These are phyloP conservation scores for Flaveria robusta DNA, from an alignment of 129 eudicot genomes.

Conservation along the genomic window DNA sequence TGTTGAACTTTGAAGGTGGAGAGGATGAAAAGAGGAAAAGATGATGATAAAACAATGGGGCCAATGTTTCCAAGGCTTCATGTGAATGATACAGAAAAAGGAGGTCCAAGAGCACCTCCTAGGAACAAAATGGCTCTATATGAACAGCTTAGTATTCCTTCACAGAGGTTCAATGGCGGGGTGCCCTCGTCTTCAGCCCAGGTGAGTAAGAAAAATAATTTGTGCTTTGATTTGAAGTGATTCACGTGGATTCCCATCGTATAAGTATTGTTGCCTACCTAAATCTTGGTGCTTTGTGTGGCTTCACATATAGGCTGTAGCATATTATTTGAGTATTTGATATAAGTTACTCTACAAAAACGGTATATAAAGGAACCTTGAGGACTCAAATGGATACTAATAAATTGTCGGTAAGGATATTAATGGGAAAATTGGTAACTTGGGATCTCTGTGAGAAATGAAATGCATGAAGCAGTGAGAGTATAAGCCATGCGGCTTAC, in stretches of 20 bases:
- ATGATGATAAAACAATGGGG: conserved; percentile 77
- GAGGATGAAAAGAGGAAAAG: conserved; percentile 84
- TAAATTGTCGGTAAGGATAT: background rate
- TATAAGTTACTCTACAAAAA: background rate
- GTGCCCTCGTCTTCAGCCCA: conserved; percentile 41
- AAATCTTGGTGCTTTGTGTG: conserved; percentile 1
- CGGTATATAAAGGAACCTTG: background rate
- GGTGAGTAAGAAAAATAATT: conserved; percentile 37
- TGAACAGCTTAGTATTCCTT: conserved; percentile 94
- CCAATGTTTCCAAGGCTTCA: conserved; percentile 99
- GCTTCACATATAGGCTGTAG: background rate
- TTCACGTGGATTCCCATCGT: background rate
- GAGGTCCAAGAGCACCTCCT: conserved; percentile 99
- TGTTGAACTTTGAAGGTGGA: conserved; percentile 28
- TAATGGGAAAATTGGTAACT: background rate
- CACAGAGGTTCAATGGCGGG: conserved; percentile 64
- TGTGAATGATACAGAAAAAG: conserved; percentile 92
- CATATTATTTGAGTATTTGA: background rate
- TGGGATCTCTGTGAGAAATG: background rate
- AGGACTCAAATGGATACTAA: background rate
- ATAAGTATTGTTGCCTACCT: background rate
- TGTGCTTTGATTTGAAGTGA: background rate
- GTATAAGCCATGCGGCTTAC: background rate
- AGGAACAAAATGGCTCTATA: conserved; percentile 99
- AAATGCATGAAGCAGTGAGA: background rate